Evolutionary conservation across 176 grass and related monocot genomes (phyloP).

Genomic region (Rhipidocladum racemiflorum): DNA sequence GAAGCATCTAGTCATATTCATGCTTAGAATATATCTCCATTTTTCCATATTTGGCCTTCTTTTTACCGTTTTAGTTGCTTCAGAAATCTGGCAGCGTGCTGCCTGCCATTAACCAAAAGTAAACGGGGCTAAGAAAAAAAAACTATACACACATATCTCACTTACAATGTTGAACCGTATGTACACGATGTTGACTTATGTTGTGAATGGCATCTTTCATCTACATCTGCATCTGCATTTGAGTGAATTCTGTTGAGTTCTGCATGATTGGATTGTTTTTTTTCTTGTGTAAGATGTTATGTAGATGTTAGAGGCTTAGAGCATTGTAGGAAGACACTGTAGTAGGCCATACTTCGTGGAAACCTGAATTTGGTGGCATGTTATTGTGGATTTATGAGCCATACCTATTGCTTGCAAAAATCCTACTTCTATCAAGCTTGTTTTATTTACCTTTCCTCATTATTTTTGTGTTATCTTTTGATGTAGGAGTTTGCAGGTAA

Average conservation of each 20-base stretch:
- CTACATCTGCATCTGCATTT: background rate
- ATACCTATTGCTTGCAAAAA: background rate
- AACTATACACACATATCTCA: background rate
- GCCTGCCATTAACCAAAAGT: background rate
- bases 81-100: background rate
- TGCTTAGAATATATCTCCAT: background rate
- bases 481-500: background rate
- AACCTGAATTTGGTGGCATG: background rate
- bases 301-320: background rate
- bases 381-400: conserved; percentile 6
- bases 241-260: background rate
- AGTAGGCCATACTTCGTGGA: background rate
- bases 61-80: conserved; percentile 4
- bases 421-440: background rate
- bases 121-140: background rate
- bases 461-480: background rate
- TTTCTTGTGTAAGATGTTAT: background rate
- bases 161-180: background rate
- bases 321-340: conserved; percentile 1
- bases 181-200: background rate
- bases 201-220: background rate
- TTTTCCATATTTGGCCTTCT: conserved; percentile 1
- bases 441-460: background rate
- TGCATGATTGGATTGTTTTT: background rate
- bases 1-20: background rate